Evolutionary conservation across 2,329 filamentous ascomycete genomes (phyloP), one percentile per base, ranked within the genome.

Genomic region (Metarhizium humberi): DNA sequence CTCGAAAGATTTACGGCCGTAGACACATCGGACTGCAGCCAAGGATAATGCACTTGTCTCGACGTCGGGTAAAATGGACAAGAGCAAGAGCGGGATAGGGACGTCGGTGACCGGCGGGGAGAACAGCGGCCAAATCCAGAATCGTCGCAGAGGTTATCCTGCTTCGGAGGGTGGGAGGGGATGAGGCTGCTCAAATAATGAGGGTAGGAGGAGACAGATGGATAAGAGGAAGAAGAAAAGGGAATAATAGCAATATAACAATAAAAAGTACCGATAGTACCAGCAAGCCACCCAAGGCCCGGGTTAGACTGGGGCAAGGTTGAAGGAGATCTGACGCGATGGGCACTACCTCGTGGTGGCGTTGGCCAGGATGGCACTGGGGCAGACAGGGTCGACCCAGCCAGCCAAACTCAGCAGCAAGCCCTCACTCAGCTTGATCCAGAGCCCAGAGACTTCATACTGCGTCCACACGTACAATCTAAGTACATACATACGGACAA

Each of bases 1-100:
- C 68, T 70, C 63, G 67, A 63, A 62, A 61, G 62, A 59, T 64
- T 65, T 69, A 70, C 63, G 65, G 61, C 61, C 64, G 61, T 66
- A 63, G 68, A 70, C 69, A 64, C 67, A 71, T 70, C 67, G 68
- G 66, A 65, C n/a, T 20, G 36, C 32, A 6, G 30, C 13, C 25
- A 13, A 30, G 13, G 20, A 4, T 54, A 63, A 63, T 20, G 42
- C 42, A 45, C n/a, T 18, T 11, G 42, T 45, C n/a, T 45, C 8
- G 59, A 63, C 58, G 56, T 58, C 6, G 57, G 58, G 43, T 54
- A 58, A 56, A 59, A 60, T 58, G 47, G 60, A 59, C 60, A 57
- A 60, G 60, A 61, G 57, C 20, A 48, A 14, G 45, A 14, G 13
- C 6, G 18, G 61, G 58, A 59, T 13, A 4, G 38, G 18, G 29